Evolutionary conservation across 2,329 filamentous ascomycete genomes (phyloP).

Genomic region (Diplodia corticola): DNA sequence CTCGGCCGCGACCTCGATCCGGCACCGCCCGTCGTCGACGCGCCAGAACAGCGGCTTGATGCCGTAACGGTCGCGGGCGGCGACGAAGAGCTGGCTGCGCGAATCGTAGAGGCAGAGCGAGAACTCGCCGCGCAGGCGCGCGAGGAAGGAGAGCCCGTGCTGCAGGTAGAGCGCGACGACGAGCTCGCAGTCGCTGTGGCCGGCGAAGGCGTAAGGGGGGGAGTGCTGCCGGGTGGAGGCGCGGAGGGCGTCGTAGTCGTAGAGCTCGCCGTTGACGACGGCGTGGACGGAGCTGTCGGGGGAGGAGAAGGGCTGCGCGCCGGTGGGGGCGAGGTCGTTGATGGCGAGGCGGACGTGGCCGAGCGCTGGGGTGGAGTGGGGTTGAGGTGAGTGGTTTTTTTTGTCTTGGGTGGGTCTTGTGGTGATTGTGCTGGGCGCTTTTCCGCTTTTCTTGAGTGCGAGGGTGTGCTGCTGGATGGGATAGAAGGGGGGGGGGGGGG

Average conservation of each 20-base stretch:
- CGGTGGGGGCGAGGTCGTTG: conserved; percentile 30
- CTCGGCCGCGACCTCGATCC: conserved; percentile 54
- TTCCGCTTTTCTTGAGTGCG: background rate
- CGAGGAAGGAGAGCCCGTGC: conserved; percentile 48
- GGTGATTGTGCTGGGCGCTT: no score
- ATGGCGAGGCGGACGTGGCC: conserved; percentile 34
- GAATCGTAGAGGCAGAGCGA: conserved; percentile 55
- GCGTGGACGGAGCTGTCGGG: conserved; percentile 46
- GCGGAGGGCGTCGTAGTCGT: conserved; percentile 53
- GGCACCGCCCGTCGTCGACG: conserved; percentile 31
- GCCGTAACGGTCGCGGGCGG: conserved; percentile 56
- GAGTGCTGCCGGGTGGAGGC: conserved; percentile 32
- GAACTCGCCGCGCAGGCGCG: conserved; percentile 57
- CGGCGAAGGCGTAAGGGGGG: conserved; percentile 48
- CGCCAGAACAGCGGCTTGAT: conserved; percentile 61
- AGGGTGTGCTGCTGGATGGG: background rate
- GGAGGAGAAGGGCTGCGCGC: conserved; percentile 33
- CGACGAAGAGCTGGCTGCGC: conserved; percentile 43
- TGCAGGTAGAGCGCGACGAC: conserved; percentile 54
- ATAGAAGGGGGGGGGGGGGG: conserved; percentile 7
- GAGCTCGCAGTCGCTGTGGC: conserved; percentile 54
- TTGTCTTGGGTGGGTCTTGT: no score
- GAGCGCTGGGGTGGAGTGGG: conserved; percentile 25
- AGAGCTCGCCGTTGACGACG: conserved; percentile 63
- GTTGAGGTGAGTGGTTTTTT: background rate